Conservation (phyloP, 306 rosid species). For the Casuarina equisetifolia region DNA sequence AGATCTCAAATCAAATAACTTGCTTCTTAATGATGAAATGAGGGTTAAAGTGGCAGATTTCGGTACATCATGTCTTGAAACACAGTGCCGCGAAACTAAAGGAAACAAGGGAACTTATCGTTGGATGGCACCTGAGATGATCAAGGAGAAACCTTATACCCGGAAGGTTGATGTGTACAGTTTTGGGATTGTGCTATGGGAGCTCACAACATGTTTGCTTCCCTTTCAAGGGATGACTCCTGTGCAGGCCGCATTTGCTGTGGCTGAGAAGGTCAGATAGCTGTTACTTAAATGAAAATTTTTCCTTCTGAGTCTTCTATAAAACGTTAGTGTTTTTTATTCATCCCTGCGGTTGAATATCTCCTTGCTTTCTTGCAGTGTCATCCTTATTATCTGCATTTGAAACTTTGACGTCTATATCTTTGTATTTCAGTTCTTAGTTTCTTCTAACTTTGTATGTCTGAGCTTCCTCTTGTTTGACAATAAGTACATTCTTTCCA, state of each 20-base stretch:
- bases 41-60: conserved; percentile 98
- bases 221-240: conserved; percentile 99
- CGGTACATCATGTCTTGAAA: conserved; percentile 94
- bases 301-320: conserved; percentile 5
- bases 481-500: background rate
- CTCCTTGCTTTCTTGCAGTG: background rate
- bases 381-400: background rate
- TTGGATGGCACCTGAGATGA: conserved; percentile 99
- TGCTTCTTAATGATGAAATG: conserved; percentile 96
- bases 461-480: background rate
- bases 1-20: conserved; percentile 85
- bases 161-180: conserved; percentile 95
- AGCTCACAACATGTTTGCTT: conserved; percentile 85
- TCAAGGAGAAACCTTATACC: conserved; percentile 80
- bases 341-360: background rate
- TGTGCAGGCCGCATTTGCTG: conserved; percentile 98
- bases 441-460: background rate
- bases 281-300: conserved; percentile 12
- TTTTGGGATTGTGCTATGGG: conserved; percentile 97
- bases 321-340: background rate
- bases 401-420: background rate
- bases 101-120: conserved; percentile 98
- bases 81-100: conserved; percentile 81
- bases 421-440: background rate
- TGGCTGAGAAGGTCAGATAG: conserved; percentile 82